A percentile compares a stretch with the other conserved stretches of the same genome.
Conservation (phyloP, 2,329 filamentous ascomycete genomes). For the Colletotrichum lini region DNA sequence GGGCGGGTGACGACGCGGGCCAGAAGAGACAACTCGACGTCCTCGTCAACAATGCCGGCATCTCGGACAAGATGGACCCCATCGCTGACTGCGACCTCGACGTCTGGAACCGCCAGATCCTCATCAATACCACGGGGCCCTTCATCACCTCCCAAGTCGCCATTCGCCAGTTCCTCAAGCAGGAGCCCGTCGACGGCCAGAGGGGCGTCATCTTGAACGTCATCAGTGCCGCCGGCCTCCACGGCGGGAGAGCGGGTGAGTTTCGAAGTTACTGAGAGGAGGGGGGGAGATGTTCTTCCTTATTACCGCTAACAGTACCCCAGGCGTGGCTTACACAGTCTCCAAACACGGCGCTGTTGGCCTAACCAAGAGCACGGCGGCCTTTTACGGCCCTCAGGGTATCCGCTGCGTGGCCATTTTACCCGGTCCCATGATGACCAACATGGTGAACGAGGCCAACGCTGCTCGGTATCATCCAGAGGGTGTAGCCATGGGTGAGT, state of each 20-base stretch:
- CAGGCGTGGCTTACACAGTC: conserved; percentile 65
- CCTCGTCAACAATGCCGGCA: conserved; percentile 71
- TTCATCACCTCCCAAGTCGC: conserved; percentile 67
- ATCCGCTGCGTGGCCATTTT: conserved; percentile 57
- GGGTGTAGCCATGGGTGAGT: conserved; percentile 16
- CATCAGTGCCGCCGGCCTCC: conserved; percentile 6
- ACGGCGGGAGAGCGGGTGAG: conserved; percentile 26
- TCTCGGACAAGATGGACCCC: conserved; percentile 70
- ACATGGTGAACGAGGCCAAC: conserved; percentile 55
- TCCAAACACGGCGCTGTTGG: conserved; percentile 68
- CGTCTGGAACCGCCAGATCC: conserved; percentile 68
- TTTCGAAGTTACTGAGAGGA: neutral
- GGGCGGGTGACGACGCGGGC: neutral
- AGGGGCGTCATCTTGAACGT: conserved; percentile 45
- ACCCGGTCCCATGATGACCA: conserved; percentile 69
- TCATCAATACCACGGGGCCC: conserved; percentile 69
- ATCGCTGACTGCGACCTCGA: conserved; percentile 61
- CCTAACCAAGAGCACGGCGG: conserved; percentile 70
- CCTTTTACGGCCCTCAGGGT: conserved; percentile 67
- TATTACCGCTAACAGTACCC: neutral
- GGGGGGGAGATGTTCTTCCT: too few species aligned
- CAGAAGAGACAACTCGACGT: conserved; percentile 57
- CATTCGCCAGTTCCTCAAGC: conserved; percentile 62
- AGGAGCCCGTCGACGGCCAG: conserved; percentile 46
- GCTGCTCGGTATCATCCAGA: conserved; percentile 20